These are phyloP conservation scores for Cutaneotrichosporon sp. DNA, from an alignment of 1,284 basidiomycete species.

Conservation along the genomic window DNA sequence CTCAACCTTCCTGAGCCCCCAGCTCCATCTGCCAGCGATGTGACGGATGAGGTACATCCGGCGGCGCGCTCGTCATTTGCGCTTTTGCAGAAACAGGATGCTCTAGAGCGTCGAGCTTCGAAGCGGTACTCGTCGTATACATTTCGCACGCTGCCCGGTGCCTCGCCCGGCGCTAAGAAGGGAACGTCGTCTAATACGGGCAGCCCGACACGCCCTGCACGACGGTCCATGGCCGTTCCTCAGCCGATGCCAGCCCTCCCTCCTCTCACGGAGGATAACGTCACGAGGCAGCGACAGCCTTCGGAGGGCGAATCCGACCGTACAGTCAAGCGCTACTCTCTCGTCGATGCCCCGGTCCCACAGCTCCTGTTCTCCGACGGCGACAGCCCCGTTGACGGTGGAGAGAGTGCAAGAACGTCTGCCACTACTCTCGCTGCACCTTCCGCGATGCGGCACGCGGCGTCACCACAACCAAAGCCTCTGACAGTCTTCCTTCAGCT, in stretches of 20 bases:
- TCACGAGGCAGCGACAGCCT: too few relatives aligned
- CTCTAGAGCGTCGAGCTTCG: slow-evolving; percentile 83
- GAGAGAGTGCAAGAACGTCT: background rate
- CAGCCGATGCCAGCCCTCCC: slow-evolving; percentile 37
- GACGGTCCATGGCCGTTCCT: slow-evolving; percentile 22
- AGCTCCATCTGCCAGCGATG: background rate
- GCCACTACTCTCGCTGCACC: background rate
- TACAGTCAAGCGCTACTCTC: too few relatives aligned
- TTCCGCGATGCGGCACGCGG: background rate
- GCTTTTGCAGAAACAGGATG: slow-evolving; percentile 73
- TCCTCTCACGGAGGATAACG: slow-evolving; percentile 2
- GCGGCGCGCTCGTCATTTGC: slow-evolving; percentile 2
- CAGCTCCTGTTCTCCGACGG: background rate
- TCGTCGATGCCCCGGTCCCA: background rate
- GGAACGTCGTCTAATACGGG: slow-evolving; percentile 6
- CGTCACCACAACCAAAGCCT: slow-evolving; percentile 28
- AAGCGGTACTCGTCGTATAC: slow-evolving; percentile 96
- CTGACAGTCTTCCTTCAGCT: slow-evolving; percentile 79
- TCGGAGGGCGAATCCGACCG: background rate
- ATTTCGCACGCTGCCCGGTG: slow-evolving; percentile 81
- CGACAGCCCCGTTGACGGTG: background rate
- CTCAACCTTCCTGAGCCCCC: background rate
- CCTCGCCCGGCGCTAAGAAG: slow-evolving; percentile 34
- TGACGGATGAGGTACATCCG: slow-evolving; percentile 3
- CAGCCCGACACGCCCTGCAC: slow-evolving; percentile 40